Evolutionary conservation across 2,329 filamentous ascomycete genomes (phyloP), one percentile per base, ranked within the genome.

Genomic region (Coniella vitis): DNA sequence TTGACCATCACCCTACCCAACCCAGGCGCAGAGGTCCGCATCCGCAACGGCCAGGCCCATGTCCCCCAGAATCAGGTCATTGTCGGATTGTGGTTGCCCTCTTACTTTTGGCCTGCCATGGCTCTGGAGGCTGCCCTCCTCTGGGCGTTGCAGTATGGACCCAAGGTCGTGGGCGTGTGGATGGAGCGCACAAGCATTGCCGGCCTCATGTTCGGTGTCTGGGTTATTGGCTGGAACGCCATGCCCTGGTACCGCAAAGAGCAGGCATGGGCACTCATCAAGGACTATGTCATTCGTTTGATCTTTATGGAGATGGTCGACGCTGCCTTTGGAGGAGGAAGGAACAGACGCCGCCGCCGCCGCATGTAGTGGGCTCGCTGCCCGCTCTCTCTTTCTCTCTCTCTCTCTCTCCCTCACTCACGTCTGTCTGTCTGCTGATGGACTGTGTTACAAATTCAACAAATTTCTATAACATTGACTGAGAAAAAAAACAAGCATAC

Each of bases 261-360:
- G 32, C 44, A 51, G 39, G 48, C 48, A 4, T 53, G 44, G 44
- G 44, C 40, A 5, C 25, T 51, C 35, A 53, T 53, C 17, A 53
- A 53, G 48, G 51, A 53, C 14, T 51, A 53, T 38, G 44, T 51
- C 3, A 16, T 53, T 5, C 44, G 38, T 20, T 40, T 53, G 1
- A 44, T 53, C 8, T 37, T 53, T n/a, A 51, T 51, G 48, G 51
- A 53, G 44, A 47, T 53, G 51, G 35, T 50, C 13, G 42, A 53
- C 12, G 37, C 40, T 19, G 51, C 51, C 1, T 53, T 53, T 19
- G 51, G 50, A 16, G 47, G 50, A 17, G 44, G 51, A 3, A 39
- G 44, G n/a, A 39, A 31, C n/a, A 31, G 47, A n/a, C 41, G 51
- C 9, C 41, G 51, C 21, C 41, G 51, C 21, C 43, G 48, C 19